These are phyloP conservation scores for Mortierella sp. DNA, from an alignment of 371 early-diverging fungal species.

Conservation along the genomic window DNA sequence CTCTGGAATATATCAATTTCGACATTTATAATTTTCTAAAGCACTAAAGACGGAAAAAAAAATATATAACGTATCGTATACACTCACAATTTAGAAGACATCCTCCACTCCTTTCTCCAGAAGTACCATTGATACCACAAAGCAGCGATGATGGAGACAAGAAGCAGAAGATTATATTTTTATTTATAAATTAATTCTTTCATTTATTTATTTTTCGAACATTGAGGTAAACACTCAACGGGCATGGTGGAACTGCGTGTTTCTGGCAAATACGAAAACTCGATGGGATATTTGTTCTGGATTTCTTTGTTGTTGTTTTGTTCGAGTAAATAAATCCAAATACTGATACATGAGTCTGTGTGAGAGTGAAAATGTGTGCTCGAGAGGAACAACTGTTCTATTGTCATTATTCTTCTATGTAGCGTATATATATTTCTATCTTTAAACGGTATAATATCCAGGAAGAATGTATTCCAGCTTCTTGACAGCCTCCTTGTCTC, in stretches of 20 bases:
- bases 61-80: conserved; percentile 1
- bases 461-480: conserved; percentile 89
- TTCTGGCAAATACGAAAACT: conserved; percentile 21
- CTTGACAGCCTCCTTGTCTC: conserved; percentile 74
- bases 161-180: background rate
- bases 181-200: background rate
- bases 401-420: background rate
- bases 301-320: conserved; percentile 67
- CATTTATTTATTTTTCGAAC: background rate
- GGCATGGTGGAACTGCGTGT: background rate
- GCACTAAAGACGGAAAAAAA: conserved; percentile 7
- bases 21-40: background rate
- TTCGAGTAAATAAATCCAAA: conserved; percentile 1
- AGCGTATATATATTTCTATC: background rate
- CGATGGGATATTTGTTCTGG: conserved; percentile 57
- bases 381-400: background rate
- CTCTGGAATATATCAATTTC: background rate
- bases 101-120: background rate
- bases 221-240: background rate
- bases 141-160: background rate
- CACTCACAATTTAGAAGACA: conserved; percentile 1
- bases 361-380: no score
- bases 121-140: conserved; percentile 14
- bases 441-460: conserved; percentile 68
- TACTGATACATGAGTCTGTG: no score